Evolutionary conservation across 2,329 filamentous ascomycete species (phyloP).

Genomic region (Drechmeria coniospora): DNA sequence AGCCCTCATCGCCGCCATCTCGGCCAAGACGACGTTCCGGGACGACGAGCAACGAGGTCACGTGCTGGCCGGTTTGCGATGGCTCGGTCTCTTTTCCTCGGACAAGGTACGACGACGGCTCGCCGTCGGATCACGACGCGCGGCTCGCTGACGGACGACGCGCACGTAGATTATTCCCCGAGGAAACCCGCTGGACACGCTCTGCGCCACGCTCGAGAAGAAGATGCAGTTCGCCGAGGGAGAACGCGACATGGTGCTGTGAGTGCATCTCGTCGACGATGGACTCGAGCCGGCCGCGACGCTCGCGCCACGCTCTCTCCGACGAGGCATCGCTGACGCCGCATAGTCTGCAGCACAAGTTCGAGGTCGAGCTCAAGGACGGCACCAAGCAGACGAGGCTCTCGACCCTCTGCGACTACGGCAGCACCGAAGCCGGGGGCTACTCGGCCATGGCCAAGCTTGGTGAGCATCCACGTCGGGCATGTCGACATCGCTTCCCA

Average conservation of each 20-base stretch:
- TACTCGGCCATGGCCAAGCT: slow-evolving; percentile 76
- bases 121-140: no score
- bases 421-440: slow-evolving; percentile 57
- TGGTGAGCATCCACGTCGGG: no score
- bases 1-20: slow-evolving; percentile 59
- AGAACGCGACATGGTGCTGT: slow-evolving; percentile 72
- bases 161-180: slow-evolving; percentile 56
- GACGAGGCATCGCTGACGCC: no score
- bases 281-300: no score
- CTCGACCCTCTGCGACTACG: slow-evolving; percentile 72
- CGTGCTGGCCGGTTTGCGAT: slow-evolving; percentile 56
- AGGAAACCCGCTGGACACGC: slow-evolving; percentile 75
- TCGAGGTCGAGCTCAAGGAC: slow-evolving; percentile 70
- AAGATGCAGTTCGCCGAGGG: slow-evolving; percentile 79
- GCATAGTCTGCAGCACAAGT: slow-evolving; percentile 61
- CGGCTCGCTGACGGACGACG: no score
- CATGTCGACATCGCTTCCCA: no score
- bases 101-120: no score
- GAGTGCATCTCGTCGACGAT: neutral
- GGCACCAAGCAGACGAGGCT: slow-evolving; percentile 63
- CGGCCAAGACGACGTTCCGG: slow-evolving; percentile 59
- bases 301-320: no score
- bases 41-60: slow-evolving; percentile 51
- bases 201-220: slow-evolving; percentile 75
- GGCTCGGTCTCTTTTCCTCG: slow-evolving; percentile 54